Percentiles rank a stretch among this genome's conserved stretches.
phyloP scores from a whole-genome alignment of 2,329 filamentous ascomycete species.

The Beauveria sp. region DNA sequence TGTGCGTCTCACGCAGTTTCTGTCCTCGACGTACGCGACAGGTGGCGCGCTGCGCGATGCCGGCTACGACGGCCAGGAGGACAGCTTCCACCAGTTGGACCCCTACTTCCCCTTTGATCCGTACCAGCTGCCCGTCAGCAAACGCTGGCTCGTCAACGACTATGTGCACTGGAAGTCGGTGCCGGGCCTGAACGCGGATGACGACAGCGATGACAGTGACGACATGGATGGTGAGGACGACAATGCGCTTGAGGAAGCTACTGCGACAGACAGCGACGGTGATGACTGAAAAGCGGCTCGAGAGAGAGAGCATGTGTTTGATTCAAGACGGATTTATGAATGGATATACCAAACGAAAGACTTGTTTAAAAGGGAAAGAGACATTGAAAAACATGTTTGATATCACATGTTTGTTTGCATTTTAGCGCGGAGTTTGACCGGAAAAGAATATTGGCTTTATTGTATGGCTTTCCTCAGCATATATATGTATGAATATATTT shows the following conservation, averaged over 20 bases:
- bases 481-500: background rate
- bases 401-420: constrained; percentile 1
- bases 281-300: constrained; percentile 22
- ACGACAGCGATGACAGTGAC: constrained; percentile 46
- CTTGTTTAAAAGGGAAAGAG: background rate
- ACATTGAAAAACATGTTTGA: background rate
- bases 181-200: constrained; percentile 56
- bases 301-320: background rate
- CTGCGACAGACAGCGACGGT: constrained; percentile 41
- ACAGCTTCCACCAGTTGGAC: constrained; percentile 78
- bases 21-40: constrained; percentile 48
- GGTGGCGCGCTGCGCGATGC: constrained; percentile 47
- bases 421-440: constrained; percentile 3
- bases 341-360: background rate
- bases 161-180: constrained; percentile 77
- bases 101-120: constrained; percentile 97
- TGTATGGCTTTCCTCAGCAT: background rate
- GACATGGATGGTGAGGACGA: constrained; percentile 42
- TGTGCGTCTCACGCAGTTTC: constrained; percentile 67
- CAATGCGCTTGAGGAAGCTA: constrained; percentile 40
- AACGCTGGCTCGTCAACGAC: constrained; percentile 77
- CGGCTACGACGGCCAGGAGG: constrained; percentile 48
- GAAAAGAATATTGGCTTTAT: constrained; percentile 5
- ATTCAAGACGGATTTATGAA: background rate
- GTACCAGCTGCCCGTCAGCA: constrained; percentile 81